Evolutionary conservation across 129 eudicot genomes (phyloP).

Genomic region (Cynara cardunculus): DNA sequence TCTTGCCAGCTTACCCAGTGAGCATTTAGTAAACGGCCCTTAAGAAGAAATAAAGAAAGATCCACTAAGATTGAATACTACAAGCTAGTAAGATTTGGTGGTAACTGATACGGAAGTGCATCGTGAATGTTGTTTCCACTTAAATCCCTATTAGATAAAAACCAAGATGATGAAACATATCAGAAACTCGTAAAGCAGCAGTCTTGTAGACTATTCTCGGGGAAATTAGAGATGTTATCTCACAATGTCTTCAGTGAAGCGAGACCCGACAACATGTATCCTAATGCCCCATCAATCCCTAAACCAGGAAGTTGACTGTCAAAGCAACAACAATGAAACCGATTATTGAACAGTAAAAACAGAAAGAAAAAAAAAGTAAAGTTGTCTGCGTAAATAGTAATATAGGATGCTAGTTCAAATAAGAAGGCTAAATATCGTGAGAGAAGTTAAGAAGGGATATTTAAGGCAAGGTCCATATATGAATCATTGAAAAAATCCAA

Average conservation of each 20-base stretch:
- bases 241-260: constrained; percentile 70
- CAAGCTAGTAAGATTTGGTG: constrained; percentile 92
- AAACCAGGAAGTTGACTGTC: constrained; percentile 78
- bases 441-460: no score
- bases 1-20: no score
- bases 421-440: background rate
- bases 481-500: background rate
- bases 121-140: constrained; percentile 89
- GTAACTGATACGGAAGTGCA: constrained; percentile 77
- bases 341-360: background rate
- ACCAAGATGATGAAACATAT: background rate
- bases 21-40: no score
- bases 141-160: constrained; percentile 59
- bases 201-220: background rate
- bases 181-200: background rate
- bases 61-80: constrained; percentile 26
- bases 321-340: constrained; percentile 28
- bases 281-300: constrained; percentile 82
- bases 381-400: background rate
- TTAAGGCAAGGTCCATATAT: background rate
- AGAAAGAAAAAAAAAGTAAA: background rate
- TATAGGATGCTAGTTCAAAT: background rate
- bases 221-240: constrained; percentile 17
- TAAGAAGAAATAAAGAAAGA: background rate
- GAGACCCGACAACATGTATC: constrained; percentile 70